phyloP scores from a whole-genome alignment of 139 green algal species.

The Tetraselmis striata region DNA sequence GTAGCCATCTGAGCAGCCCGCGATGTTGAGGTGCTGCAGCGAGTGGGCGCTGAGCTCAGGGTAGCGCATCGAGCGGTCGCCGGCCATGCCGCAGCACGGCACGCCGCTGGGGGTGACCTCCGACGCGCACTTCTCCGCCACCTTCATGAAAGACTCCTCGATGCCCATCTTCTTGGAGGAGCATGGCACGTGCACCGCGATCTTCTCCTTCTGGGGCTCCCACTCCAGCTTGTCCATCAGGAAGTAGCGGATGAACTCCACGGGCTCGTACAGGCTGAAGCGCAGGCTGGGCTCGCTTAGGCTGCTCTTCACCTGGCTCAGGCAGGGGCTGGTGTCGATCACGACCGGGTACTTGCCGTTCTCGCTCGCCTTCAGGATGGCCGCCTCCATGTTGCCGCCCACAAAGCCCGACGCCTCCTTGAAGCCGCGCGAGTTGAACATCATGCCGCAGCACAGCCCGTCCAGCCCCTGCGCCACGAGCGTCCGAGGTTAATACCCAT shows the following conservation, averaged over 20 bases:
- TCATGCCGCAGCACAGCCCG: conserved; percentile 84
- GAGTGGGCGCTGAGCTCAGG: conserved; percentile 79
- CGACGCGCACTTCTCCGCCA: conserved; percentile 76
- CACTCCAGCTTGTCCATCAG: conserved; percentile 93
- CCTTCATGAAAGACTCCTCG: conserved; percentile 74
- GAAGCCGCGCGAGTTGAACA: conserved; percentile 90
- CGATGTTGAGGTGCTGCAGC: conserved; percentile 67
- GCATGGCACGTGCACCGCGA: conserved; percentile 94
- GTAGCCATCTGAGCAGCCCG: conserved; percentile 81
- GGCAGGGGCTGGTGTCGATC: conserved; percentile 87
- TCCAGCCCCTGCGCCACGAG: conserved; percentile 32
- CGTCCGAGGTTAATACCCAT: too few species aligned
- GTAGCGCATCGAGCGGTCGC: conserved; percentile 91
- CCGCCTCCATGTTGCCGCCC: conserved; percentile 62
- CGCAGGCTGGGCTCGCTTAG: conserved; percentile 64
- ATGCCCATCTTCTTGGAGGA: conserved; percentile 98
- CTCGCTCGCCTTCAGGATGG: conserved; percentile 78
- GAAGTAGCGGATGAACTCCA: conserved; percentile 91
- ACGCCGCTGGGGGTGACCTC: conserved; percentile 72
- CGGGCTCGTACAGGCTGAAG: conserved; percentile 89
- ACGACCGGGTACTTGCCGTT: conserved; percentile 88
- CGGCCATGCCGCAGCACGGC: conserved; percentile 95
- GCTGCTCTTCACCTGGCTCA: conserved; percentile 71
- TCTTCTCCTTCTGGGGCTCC: conserved; percentile 40
- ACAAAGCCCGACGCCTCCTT: conserved; percentile 67